Base-by-base conservation (phyloP, 192 early-diverging fungal species). In the Phlyctochytrium planicorne region DNA sequence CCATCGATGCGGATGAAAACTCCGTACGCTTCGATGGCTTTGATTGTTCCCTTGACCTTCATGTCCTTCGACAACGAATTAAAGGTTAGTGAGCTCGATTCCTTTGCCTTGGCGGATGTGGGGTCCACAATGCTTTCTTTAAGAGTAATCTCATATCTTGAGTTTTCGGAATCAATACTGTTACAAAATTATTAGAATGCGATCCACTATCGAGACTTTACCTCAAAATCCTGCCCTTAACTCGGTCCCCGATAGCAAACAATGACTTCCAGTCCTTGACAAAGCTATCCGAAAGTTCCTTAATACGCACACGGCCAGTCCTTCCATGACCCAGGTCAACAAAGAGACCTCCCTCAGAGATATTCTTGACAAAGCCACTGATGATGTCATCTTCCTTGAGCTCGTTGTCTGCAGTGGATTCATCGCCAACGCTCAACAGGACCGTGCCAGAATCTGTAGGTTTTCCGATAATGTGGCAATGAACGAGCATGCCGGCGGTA, bases 1-100 rank as follows among this genome's bases (percentile, higher is more conserved):
- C 92, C 84, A 36, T 93, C 84, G 14, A 94, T 80, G 72, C 88
- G 85, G 65, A 96, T 89, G 69, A 95, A 91, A 25, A 94, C 85
- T 32, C 93, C 94, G 74, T 88, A 91, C 25, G 80, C 77, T 63
- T 89, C 83, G 63, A 94, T 85, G 24, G 79, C 77, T 52, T 82
- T 88, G 63, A 95, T 80, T 2, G 87, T 87, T 16, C 93, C 94
- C 67, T 87, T 89, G 56, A 94, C 82, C 55, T 90, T 90, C 77
- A 91, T 80, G 16, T 92, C 92, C 32, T 84, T 77, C 20, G 70
- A 65, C 40, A 94, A 81, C 20, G 66, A 78, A 65, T 82, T 88
- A 50, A 77, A 79, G 65, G 10, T 50, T n/a, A 50, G n/a, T 50
- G 10, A 10, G 40, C n/a, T 50, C 40, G 12, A 10, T n/a, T 10